These are phyloP conservation scores for Fraxinus greggii DNA, from an alignment of 305 asterid species.

Conservation along the genomic window DNA sequence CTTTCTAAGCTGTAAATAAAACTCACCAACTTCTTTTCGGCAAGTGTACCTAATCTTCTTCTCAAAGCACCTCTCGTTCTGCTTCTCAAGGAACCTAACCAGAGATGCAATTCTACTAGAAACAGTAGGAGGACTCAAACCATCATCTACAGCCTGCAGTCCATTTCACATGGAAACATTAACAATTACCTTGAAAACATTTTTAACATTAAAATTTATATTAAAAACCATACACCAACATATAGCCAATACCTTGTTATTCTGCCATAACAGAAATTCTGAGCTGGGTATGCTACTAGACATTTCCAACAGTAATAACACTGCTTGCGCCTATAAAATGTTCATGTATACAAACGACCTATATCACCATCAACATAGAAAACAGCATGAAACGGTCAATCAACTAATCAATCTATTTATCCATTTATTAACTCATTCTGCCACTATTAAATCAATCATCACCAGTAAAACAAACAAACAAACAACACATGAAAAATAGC, in stretches of 20 bases:
- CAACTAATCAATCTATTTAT: not conserved
- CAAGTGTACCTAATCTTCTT: constrained; percentile 57
- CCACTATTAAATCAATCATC: too few relatives aligned
- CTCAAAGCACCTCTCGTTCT: constrained; percentile 60
- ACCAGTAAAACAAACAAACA: not conserved
- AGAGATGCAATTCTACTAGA: constrained; percentile 58
- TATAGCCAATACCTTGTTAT: constrained; percentile 38
- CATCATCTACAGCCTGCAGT: constrained; percentile 30
- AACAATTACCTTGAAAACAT: constrained; percentile 8
- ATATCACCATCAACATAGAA: not conserved
- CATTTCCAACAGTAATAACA: constrained; percentile 50
- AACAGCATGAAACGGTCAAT: not conserved
- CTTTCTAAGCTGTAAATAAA: not conserved
- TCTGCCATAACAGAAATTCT: constrained; percentile 29
- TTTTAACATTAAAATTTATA: not conserved
- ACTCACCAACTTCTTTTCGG: constrained; percentile 59
- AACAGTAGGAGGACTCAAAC: constrained; percentile 29
- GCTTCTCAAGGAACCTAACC: constrained; percentile 64
- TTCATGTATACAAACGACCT: not conserved
- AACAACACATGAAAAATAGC: not conserved
- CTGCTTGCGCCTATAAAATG: constrained; percentile 52
- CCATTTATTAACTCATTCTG: not conserved
- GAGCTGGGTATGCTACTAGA: constrained; percentile 31
- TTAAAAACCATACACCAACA: constrained; percentile 13
- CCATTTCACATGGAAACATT: constrained; percentile 12